Percentiles rank a stretch among this genome's conserved stretches.
phyloP scores from a whole-genome alignment of 495 filamentous ascomycete genomes.

The Aspergillus panamensis region DNA sequence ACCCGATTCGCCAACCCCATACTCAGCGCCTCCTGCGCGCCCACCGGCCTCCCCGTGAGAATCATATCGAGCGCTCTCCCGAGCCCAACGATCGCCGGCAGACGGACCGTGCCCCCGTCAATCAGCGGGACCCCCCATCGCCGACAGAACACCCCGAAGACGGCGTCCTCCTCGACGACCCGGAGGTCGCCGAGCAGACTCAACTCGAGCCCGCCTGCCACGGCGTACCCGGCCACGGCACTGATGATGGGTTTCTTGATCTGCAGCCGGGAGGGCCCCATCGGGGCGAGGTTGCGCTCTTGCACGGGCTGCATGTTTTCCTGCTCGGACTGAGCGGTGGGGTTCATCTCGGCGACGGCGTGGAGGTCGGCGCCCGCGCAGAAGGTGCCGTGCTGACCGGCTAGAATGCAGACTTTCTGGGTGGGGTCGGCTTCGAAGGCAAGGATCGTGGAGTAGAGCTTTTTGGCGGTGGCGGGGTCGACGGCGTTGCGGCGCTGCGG shows the following conservation, averaged over 20 bases:
- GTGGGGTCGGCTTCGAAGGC: slow-evolving; percentile 40
- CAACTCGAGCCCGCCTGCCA: slow-evolving; percentile 48
- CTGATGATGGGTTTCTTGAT: slow-evolving; percentile 41
- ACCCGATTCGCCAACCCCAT: slow-evolving; percentile 51
- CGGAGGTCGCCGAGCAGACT: slow-evolving; percentile 46
- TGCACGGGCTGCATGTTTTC: slow-evolving; percentile 21
- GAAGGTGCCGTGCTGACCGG: slow-evolving; percentile 36
- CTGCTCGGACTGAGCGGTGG: background rate
- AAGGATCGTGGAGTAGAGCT: slow-evolving; percentile 38
- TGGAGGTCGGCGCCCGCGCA: slow-evolving; percentile 48
- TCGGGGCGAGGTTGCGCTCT: slow-evolving; percentile 35
- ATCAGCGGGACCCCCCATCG: slow-evolving; percentile 49
- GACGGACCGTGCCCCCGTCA: slow-evolving; percentile 47
- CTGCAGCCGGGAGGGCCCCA: slow-evolving; percentile 44
- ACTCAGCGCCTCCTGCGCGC: slow-evolving; percentile 41
- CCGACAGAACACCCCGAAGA: slow-evolving; percentile 50
- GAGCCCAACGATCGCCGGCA: slow-evolving; percentile 47
- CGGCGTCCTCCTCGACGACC: slow-evolving; percentile 44
- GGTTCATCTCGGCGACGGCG: slow-evolving; percentile 24
- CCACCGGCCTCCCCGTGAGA: slow-evolving; percentile 44
- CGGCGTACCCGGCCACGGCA: slow-evolving; percentile 46
- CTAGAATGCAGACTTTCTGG: slow-evolving; percentile 47
- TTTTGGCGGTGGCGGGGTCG: slow-evolving; percentile 35
- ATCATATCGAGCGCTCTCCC: slow-evolving; percentile 51
- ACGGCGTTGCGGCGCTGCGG: slow-evolving; percentile 39